Evolutionary conservation across 257 asterid species (phyloP), one percentile per base, ranked within the genome.

Genomic region (Gentiana straminea): DNA sequence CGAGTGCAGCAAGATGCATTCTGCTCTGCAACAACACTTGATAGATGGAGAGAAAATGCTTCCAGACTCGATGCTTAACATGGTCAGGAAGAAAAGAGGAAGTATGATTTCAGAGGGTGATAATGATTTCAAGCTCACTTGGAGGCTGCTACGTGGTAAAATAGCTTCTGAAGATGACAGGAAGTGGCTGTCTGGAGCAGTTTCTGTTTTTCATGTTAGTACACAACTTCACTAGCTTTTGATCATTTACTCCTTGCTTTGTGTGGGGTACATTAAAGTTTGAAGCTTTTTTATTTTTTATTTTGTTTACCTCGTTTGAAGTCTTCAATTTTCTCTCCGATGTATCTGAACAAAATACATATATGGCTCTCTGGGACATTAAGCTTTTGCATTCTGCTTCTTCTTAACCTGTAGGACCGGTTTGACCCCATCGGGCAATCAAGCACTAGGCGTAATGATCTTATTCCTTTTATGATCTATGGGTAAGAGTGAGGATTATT

Each of bases 341-440:
- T 58, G 55, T 43, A 37, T 50, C 34, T 33, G 8, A 34, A 44
- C 0, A 1, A 7, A 24, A 24, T 24, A 24, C 24, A 24, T 9
- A 39, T 60, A 15, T 7, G 47, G 55, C 54, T 62, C 34, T 53
- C 49, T 5, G 38, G 44, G 13, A 3, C 39, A 33, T 7, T 43
- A 8, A 45, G 7, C 8, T 9, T 1, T 45, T 63, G 15, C 24
- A 13, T 55, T 60, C 44, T 44, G 64, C 39, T 10, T 5, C 46
- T 41, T 41, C 50, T 60, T 68, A 45, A 56, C 64, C 65, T 69
- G 39, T 76, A 92, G 95, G 94, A 88, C 68, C 87, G 77, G 8
- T 87, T 91, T 67, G 94, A 81, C 64, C 93, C 95, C 52, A 88
- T 91, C 54, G 83, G 84, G 56, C 90, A 86, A 75, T 75, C 87